Evolutionary conservation across 768 basidiomycete species (phyloP).

Genomic region (Galerina sulciceps): DNA sequence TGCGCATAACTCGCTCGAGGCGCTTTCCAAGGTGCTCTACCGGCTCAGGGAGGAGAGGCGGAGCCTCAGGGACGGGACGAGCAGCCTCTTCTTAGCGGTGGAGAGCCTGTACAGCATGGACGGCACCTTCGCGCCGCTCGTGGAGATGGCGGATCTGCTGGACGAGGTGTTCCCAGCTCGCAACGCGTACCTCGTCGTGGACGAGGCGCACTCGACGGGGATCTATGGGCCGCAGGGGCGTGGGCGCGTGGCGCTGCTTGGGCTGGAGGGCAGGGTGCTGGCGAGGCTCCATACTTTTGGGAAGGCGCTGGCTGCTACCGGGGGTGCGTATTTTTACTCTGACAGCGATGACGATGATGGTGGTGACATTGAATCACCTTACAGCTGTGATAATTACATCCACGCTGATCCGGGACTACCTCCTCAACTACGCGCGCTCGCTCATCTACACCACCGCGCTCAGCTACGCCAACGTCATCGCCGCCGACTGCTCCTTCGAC

Average conservation of each 20-base stretch:
- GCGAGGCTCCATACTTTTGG: constrained; percentile 91
- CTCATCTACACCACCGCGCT: constrained; percentile 92
- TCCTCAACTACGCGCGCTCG: constrained; percentile 90
- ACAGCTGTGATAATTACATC: constrained; percentile 78
- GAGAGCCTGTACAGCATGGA: constrained; percentile 97
- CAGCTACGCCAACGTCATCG: constrained; percentile 75
- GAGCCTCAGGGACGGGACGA: constrained; percentile 39
- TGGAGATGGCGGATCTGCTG: constrained; percentile 63
- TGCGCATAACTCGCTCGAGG: constrained; percentile 69
- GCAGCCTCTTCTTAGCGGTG: constrained; percentile 77
- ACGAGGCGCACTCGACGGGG: constrained; percentile 94
- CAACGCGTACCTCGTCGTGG: constrained; percentile 80
- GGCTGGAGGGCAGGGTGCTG: constrained; percentile 71
- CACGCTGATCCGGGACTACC: constrained; percentile 75
- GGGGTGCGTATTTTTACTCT: constrained; percentile 66
- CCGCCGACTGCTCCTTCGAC: constrained; percentile 80
- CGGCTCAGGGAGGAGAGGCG: constrained; percentile 41
- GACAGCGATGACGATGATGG: too few species aligned
- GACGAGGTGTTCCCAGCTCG: constrained; percentile 63
- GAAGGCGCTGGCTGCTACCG: constrained; percentile 84
- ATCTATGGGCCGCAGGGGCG: constrained; percentile 81
- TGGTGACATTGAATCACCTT: too few species aligned
- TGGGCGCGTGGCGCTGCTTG: constrained; percentile 73
- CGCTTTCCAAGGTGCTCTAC: constrained; percentile 49
- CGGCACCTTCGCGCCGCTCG: constrained; percentile 83